A percentile compares a stretch with the other conserved stretches of the same genome.
Conservation (phyloP, 2,329 filamentous ascomycete genomes). For the Fusarium lyarnte region DNA sequence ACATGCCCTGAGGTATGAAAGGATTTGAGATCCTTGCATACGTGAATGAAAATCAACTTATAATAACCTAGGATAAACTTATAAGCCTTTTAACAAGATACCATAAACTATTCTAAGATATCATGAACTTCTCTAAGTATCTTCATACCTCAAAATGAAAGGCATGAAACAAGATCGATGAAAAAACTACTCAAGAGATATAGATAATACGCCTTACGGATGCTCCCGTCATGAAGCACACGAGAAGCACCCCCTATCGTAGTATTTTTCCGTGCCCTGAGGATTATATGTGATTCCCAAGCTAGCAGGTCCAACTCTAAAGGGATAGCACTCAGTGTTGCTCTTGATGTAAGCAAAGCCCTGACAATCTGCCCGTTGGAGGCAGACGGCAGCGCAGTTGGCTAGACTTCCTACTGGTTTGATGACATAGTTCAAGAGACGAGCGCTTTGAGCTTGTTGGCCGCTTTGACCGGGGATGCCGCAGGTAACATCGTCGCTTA, state of each 20-base stretch:
- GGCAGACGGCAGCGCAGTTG: conserved; percentile 25
- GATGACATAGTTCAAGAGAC: conserved; percentile 12
- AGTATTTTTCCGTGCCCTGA: conserved; percentile 4
- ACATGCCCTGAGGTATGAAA: not conserved
- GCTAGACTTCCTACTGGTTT: conserved; percentile 28
- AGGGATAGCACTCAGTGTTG: conserved; percentile 19
- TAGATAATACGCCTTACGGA: not conserved
- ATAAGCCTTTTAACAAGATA: too few relatives aligned
- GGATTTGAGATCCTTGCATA: rapidly evolving
- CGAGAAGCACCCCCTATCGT: conserved; percentile 30
- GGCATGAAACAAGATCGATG: not conserved
- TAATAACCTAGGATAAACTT: too few relatives aligned
- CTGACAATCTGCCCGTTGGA: conserved; percentile 18
- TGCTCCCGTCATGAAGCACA: conserved; percentile 6
- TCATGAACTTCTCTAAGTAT: not conserved
- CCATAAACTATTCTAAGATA: not conserved
- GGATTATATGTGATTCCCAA: conserved; percentile 25
- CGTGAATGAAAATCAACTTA: rapidly evolving
- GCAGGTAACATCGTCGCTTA: conserved; percentile 25
- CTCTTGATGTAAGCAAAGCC: conserved; percentile 27
- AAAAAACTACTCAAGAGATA: not conserved
- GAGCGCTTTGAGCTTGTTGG: conserved; percentile 23
- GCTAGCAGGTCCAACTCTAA: conserved; percentile 1
- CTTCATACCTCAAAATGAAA: too few relatives aligned
- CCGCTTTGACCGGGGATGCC: conserved; percentile 25